A percentile compares a stretch with the other conserved stretches of the same genome.
These are phyloP conservation scores for Suhomyces prunicola DNA, from an alignment of 805 yeast genomes.

Conservation along the genomic window DNA sequence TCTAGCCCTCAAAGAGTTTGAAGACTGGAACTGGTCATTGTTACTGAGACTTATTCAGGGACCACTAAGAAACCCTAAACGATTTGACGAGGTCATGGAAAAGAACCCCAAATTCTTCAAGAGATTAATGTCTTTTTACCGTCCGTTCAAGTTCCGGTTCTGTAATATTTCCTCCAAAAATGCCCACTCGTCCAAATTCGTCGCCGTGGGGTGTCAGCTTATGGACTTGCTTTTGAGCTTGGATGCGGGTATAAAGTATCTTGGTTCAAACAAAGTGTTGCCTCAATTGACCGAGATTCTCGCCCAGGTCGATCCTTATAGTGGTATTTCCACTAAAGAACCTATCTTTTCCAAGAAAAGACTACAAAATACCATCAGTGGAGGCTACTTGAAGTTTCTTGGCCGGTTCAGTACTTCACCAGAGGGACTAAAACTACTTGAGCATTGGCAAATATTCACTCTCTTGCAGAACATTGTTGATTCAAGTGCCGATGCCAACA, in stretches of 20 bases:
- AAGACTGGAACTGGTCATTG: constrained; percentile 85
- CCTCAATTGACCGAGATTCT: constrained; percentile 88
- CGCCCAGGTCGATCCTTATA: constrained; percentile 77
- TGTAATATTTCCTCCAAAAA: constrained; percentile 37
- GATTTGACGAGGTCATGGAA: constrained; percentile 70
- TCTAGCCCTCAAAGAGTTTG: constrained; percentile 70
- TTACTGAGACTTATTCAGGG: constrained; percentile 74
- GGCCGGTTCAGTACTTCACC: constrained; percentile 64
- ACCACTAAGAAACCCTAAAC: constrained; percentile 67
- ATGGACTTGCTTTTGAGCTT: constrained; percentile 61
- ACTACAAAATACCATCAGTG: constrained; percentile 60
- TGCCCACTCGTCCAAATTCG: constrained; percentile 54
- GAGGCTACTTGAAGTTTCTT: constrained; percentile 75
- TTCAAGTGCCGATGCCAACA: constrained; percentile 30
- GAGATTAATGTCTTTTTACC: constrained; percentile 75
- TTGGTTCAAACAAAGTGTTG: constrained; percentile 70
- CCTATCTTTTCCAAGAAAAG: constrained; percentile 67
- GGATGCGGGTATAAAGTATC: constrained; percentile 62
- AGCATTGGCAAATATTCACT: constrained; percentile 82
- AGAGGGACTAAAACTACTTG: constrained; percentile 66
- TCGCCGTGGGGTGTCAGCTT: constrained; percentile 72
- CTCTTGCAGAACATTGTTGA: constrained; percentile 70
- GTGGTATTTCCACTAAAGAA: constrained; percentile 69
- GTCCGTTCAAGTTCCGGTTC: constrained; percentile 89
- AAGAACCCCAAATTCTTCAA: constrained; percentile 83